Evolutionary conservation across 768 basidiomycete species (phyloP).

Genomic region (Antrodiella citrinella): DNA sequence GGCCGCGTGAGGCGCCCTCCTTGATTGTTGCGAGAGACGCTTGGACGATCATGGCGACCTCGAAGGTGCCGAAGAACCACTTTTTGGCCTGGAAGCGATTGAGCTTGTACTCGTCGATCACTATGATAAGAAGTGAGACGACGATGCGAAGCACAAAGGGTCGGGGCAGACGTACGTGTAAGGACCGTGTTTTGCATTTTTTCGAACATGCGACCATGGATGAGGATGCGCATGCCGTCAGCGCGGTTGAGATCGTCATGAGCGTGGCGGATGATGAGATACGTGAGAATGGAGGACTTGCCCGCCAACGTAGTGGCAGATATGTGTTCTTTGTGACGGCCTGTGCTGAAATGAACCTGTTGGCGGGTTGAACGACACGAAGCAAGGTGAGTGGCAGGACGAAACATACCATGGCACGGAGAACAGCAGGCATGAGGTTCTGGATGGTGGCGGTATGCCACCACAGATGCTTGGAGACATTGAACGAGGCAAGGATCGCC

Average conservation of each 20-base stretch:
- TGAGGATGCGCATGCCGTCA: background rate
- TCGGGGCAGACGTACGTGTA: background rate
- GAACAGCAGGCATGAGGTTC: too few species aligned
- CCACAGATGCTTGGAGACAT: too few species aligned
- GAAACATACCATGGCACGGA: too few species aligned
- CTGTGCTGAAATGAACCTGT: background rate
- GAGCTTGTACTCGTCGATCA: background rate
- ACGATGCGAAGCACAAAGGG: background rate
- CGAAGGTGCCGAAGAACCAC: background rate
- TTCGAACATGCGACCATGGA: background rate
- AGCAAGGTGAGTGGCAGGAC: too few species aligned
- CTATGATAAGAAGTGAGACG: background rate
- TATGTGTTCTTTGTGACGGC: background rate
- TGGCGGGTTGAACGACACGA: too few species aligned
- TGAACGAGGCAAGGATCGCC: too few species aligned
- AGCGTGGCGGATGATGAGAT: background rate
- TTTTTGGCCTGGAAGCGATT: background rate
- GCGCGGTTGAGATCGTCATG: background rate
- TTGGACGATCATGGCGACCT: background rate
- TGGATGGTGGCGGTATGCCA: too few species aligned
- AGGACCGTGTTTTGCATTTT: background rate
- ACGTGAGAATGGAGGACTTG: background rate
- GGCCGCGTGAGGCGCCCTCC: background rate
- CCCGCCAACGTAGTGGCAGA: background rate
- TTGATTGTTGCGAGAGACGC: background rate